phyloP scores from a whole-genome alignment of 75 land plant genomes.

The Picea glauca region DNA sequence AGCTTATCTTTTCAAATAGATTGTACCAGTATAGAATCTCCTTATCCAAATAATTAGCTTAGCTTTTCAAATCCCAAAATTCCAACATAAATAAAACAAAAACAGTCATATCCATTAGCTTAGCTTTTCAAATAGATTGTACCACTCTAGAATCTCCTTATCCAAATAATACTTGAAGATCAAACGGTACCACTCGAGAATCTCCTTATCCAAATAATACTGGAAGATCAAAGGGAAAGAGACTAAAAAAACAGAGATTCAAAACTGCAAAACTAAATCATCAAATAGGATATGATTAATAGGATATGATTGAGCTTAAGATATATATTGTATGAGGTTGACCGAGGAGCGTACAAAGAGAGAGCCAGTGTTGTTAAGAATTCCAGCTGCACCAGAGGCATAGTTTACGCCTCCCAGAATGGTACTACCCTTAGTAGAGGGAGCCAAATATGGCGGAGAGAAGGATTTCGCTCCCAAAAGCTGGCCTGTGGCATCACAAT shows the following conservation, averaged over 20 bases:
- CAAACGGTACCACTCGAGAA: no score
- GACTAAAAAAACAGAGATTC: no score
- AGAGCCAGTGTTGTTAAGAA: conserved; percentile 74
- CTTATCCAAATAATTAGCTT: not conserved
- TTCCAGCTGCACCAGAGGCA: conserved; percentile 90
- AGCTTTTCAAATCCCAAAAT: no score
- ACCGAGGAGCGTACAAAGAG: conserved; percentile 54
- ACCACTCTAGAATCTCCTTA: not conserved
- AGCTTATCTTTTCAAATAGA: not conserved
- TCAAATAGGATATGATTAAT: no score
- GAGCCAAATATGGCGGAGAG: conserved; percentile 61
- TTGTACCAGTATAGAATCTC: not conserved
- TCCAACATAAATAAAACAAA: no score
- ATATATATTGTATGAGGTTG: no score
- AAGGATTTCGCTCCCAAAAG: conserved; percentile 37
- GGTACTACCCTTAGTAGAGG: conserved; percentile 17
- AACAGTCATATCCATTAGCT: no score
- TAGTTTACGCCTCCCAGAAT: conserved; percentile 62
- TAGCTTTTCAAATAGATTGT: not conserved
- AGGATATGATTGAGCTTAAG: no score
- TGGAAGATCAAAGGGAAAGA: not conserved
- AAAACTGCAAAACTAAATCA: not conserved
- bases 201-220: not conserved
- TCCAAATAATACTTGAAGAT: no score
- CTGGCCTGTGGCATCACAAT: conserved; percentile 20